Percentiles rank a stretch among this genome's conserved stretches.
phyloP scores from a whole-genome alignment of 805 yeast species.

The Hanseniaspora meyeri region DNA sequence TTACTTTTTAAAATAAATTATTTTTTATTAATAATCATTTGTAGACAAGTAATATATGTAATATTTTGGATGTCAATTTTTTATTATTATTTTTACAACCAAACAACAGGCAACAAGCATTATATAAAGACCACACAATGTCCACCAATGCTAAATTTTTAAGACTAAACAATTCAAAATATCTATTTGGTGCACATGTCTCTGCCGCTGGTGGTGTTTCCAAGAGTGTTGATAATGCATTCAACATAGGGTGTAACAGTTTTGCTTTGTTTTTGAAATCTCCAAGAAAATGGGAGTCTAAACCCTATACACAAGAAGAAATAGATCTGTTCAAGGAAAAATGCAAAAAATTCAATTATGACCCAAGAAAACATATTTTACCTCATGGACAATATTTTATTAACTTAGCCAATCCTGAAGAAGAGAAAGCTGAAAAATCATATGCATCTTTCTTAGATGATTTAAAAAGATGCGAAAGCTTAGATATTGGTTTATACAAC shows the following conservation, averaged over 20 bases:
- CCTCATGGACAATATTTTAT: conserved; percentile 95
- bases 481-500: conserved; percentile 77
- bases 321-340: conserved; percentile 49
- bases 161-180: conserved; percentile 23
- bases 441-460: conserved; percentile 75
- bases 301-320: conserved; percentile 57
- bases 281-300: conserved; percentile 85
- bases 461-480: conserved; percentile 68
- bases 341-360: conserved; percentile 52
- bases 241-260: conserved; percentile 48
- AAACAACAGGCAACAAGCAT: background rate
- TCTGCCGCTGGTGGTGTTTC: conserved; percentile 70
- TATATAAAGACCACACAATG: background rate
- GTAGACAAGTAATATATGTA: background rate
- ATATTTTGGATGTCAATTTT: too few species aligned
- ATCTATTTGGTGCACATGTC: conserved; percentile 83
- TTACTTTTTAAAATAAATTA: background rate
- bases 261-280: conserved; percentile 85
- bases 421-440: conserved; percentile 63
- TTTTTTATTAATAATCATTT: background rate
- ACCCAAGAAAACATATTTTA: conserved; percentile 64
- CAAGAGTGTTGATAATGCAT: conserved; percentile 51
- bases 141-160: background rate
- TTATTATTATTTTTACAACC: too few species aligned
- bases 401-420: conserved; percentile 83